These are phyloP conservation scores for Zygoascus hellenicus DNA, from an alignment of 1,139 yeast genomes.

Conservation along the genomic window DNA sequence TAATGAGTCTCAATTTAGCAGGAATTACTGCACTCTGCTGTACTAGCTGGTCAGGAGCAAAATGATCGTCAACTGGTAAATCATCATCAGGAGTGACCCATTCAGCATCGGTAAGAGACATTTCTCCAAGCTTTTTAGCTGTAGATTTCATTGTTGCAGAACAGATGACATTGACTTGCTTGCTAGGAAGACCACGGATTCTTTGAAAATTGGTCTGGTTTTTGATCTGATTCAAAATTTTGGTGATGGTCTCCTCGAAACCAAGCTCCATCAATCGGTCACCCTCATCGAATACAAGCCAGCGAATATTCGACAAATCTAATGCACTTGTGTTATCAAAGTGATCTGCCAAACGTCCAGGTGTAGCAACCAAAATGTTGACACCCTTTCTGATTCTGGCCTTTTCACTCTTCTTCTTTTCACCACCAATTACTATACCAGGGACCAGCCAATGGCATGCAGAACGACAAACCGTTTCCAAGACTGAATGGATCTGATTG, in stretches of 20 bases:
- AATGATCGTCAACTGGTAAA: constrained; percentile 27
- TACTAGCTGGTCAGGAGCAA: constrained; percentile 84
- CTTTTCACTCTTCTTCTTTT: constrained; percentile 86
- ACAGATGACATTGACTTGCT: constrained; percentile 75
- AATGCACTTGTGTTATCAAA: constrained; percentile 78
- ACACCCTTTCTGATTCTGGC: constrained; percentile 88
- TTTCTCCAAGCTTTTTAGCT: constrained; percentile 74
- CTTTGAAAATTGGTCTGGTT: constrained; percentile 25
- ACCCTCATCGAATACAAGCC: constrained; percentile 90
- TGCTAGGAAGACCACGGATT: constrained; percentile 50
- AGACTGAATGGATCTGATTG: constrained; percentile 79
- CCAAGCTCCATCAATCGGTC: constrained; percentile 93
- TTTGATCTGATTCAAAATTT: constrained; percentile 56
- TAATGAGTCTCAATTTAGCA: constrained; percentile 80
- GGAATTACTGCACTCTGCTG: constrained; percentile 82
- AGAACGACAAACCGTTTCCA: constrained; percentile 55
- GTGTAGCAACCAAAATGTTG: constrained; percentile 83
- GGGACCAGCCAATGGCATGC: constrained; percentile 84
- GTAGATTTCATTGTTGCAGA: constrained; percentile 88
- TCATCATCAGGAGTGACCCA: constrained; percentile 44
- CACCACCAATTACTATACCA: constrained; percentile 92
- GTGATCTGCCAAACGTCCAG: constrained; percentile 89
- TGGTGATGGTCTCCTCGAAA: constrained; percentile 84
- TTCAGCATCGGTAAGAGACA: constrained; percentile 62
- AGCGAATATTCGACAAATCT: constrained; percentile 67